Percentiles rank a stretch among this genome's conserved stretches.
Conservation (phyloP, 2,329 filamentous ascomycete species). For the Hymenoscyphus albidus region DNA sequence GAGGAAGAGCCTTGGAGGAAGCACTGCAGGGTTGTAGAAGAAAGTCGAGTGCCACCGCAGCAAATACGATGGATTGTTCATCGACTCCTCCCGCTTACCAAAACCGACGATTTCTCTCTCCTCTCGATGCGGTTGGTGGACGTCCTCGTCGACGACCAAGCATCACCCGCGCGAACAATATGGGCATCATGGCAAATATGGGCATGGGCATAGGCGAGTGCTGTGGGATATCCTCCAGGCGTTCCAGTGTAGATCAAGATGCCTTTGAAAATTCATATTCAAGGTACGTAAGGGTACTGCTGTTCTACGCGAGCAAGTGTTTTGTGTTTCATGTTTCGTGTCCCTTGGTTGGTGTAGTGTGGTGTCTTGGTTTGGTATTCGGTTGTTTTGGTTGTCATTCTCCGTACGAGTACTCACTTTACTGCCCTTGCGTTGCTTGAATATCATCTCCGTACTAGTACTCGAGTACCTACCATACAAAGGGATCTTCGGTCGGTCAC, state of each 20-base stretch:
- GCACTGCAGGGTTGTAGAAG: background rate
- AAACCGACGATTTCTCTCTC: slow-evolving; percentile 8
- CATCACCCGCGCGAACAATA: background rate
- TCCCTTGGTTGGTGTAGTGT: background rate
- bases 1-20: background rate
- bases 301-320: background rate
- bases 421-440: background rate
- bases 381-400: background rate
- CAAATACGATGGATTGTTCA: background rate
- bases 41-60: background rate
- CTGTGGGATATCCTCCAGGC: background rate
- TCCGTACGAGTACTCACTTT: background rate
- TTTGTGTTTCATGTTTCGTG: background rate
- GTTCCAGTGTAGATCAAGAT: background rate
- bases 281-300: background rate
- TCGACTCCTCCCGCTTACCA: background rate
- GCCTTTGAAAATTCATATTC: background rate
- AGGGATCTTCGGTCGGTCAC: background rate
- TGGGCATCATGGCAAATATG: background rate
- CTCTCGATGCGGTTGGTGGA: slow-evolving; percentile 2
- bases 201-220: background rate
- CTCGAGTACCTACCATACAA: background rate
- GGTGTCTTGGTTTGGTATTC: background rate
- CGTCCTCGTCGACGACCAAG: background rate
- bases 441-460: background rate